Evolutionary conservation across 192 early-diverging fungal genomes (phyloP).

Genomic region (Phlyctochytrium bullatum): DNA sequence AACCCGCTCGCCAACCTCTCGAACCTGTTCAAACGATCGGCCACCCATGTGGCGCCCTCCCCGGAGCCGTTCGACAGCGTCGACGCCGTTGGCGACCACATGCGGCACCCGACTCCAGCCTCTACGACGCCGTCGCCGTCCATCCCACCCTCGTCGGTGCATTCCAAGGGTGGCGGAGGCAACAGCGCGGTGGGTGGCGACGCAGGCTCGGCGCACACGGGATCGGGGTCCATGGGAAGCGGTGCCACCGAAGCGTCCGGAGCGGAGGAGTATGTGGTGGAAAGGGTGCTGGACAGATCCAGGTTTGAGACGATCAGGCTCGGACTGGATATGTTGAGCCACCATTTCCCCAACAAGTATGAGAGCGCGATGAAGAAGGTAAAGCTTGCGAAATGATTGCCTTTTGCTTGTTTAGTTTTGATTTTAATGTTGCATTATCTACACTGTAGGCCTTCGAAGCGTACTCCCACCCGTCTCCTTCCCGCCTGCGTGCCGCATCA

Average conservation of each 20-base stretch:
- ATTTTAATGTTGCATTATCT: too few relatives aligned
- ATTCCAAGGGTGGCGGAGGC: too few relatives aligned
- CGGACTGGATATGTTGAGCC: not conserved
- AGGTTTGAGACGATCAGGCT: not conserved
- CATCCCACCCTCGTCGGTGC: not conserved
- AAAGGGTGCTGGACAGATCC: not conserved
- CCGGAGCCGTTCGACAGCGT: not conserved
- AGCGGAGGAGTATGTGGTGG: not conserved
- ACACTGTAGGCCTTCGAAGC: too few relatives aligned
- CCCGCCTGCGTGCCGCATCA: too few relatives aligned
- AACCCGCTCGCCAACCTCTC: too few relatives aligned
- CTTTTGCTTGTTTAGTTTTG: too few relatives aligned
- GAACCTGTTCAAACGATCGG: too few relatives aligned
- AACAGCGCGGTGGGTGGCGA: too few relatives aligned
- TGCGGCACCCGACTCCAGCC: not conserved
- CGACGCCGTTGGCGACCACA: not conserved
- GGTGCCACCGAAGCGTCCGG: not conserved
- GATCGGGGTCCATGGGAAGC: not conserved
- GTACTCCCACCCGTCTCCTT: too few relatives aligned
- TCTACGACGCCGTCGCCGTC: not conserved
- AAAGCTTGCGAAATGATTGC: too few relatives aligned
- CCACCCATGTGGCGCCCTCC: too few relatives aligned
- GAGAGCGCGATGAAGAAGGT: not conserved
- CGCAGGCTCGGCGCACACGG: not conserved
- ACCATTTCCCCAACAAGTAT: not conserved